A percentile compares a stretch with the other conserved stretches of the same genome.
Evolutionary conservation across 2,329 filamentous ascomycete species (phyloP).

Genomic region (Cercospora sesami): DNA sequence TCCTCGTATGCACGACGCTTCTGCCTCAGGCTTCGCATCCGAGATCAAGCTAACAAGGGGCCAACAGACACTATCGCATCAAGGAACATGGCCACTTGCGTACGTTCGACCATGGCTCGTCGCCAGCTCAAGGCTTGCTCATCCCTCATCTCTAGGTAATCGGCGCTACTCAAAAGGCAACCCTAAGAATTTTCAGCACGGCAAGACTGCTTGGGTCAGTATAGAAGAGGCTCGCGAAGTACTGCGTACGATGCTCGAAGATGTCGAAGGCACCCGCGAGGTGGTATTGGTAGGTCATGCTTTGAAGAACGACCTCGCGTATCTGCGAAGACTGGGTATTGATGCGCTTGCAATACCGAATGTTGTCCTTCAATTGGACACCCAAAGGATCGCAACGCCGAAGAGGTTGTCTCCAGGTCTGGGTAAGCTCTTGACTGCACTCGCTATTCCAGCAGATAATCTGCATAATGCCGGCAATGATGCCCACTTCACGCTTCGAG

Average conservation of each 20-base stretch:
- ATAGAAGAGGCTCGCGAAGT: conserved; percentile 39
- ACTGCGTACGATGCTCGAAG: conserved; percentile 57
- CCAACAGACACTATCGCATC: conserved; percentile 67
- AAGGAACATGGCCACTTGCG: conserved; percentile 64
- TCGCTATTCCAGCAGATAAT: conserved; percentile 45
- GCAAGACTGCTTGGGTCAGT: conserved; percentile 52
- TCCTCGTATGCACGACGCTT: conserved; percentile 10
- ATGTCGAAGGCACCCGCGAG: conserved; percentile 47
- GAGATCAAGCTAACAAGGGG: not conserved
- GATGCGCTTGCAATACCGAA: conserved; percentile 55
- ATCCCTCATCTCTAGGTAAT: conserved; percentile 51
- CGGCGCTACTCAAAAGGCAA: conserved; percentile 67
- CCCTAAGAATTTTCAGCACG: conserved; percentile 74
- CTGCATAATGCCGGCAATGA: conserved; percentile 27
- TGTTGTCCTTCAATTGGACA: conserved; percentile 62
- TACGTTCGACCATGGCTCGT: not conserved
- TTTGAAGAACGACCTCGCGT: conserved; percentile 64
- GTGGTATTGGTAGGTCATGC: conserved; percentile 86
- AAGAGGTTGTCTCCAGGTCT: conserved; percentile 49
- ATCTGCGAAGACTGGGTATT: conserved; percentile 65
- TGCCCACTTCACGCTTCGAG: conserved; percentile 24
- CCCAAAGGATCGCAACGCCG: conserved; percentile 65
- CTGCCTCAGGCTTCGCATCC: not conserved
- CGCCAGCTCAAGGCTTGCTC: not conserved
- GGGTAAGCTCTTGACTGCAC: conserved; percentile 60